Base-by-base conservation (phyloP, 1,139 yeast genomes). In the Candida tetrigidarum region DNA sequence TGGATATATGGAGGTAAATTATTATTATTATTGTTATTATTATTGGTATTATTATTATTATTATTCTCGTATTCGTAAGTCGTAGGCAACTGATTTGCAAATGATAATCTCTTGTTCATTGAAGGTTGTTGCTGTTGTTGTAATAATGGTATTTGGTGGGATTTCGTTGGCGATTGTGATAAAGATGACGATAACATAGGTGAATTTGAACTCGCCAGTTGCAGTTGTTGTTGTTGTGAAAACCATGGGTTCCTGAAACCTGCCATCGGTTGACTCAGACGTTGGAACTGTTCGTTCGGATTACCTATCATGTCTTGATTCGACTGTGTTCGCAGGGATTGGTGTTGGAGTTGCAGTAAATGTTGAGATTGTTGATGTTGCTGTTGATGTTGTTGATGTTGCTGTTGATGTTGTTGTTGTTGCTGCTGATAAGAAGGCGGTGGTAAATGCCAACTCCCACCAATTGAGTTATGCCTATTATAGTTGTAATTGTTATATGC, bases 161-260 rank as follows among this genome's bases (percentile, higher is more conserved):
- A 51, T 41, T 66, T 66, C 4, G 74, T 65, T 12, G 73, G 74
- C 2, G 69, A 59, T 30, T 64, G 64, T 6, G 65, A 53, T 28
- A 53, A 25, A 33, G 46, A 48, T 19, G 52, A 47, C 32, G 46
- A 48, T 30, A 15, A 47, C 33, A 19, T 48, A 36, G 36, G 11
- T 4, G 36, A 32, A 5, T 7, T 32, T 11, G 36, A 25, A 19
- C 36, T 32, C 23, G 26, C 32, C 38, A 36, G 47, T 18, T 15
- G 49, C 39, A 10, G 45, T 28, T 19, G 54, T 6, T 56, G 47
- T 25, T 50, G 57, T 53, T 18, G 68, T 28, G 69, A 64, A 53
- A 62, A 73, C 79, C 79, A 74, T 3, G 79, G 80, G 48, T 74
- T 74, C 41, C 78, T 57, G 53, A 74, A 74, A 15, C 77, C 77